A percentile compares a stretch with the other conserved stretches of the same genome.
Evolutionary conservation across 768 basidiomycete genomes (phyloP).

Genomic region (Hemileccinum rubropunctum): DNA sequence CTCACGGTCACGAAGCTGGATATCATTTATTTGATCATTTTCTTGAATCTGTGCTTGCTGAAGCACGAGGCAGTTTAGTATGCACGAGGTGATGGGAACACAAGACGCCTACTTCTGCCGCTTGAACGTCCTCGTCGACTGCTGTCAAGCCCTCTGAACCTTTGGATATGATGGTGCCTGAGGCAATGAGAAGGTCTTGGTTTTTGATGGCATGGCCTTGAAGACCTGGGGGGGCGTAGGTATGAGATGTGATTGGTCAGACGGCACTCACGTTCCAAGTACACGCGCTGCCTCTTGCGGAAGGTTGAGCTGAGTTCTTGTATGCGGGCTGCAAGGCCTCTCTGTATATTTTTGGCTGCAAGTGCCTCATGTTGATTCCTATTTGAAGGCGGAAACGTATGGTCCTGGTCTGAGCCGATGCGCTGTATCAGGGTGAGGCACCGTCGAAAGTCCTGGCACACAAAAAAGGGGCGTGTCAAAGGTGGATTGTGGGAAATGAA

Average conservation of each 20-base stretch:
- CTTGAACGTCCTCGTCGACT: constrained; percentile 87
- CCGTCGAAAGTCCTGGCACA: constrained; percentile 35
- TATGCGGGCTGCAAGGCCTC: constrained; percentile 92
- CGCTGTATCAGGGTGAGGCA: constrained; percentile 59
- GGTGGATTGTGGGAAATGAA: neutral
- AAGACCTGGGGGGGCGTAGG: constrained; percentile 55
- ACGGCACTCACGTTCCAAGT: constrained; percentile 87
- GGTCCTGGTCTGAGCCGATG: constrained; percentile 57
- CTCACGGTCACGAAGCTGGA: constrained; percentile 60
- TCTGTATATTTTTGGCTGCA: constrained; percentile 91
- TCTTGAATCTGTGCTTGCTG: constrained; percentile 37
- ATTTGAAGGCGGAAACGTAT: constrained; percentile 61
- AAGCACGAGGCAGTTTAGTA: constrained; percentile 10
- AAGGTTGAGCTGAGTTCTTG: constrained; percentile 91
- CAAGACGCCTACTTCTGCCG: constrained; percentile 66
- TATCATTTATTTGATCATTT: constrained; percentile 37
- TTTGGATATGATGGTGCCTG: constrained; percentile 78
- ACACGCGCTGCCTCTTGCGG: constrained; percentile 96
- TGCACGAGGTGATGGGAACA: constrained; percentile 12
- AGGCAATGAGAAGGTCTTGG: constrained; percentile 89
- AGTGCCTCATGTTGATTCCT: constrained; percentile 50
- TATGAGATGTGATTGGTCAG: constrained; percentile 9
- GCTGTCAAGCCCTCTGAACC: constrained; percentile 82
- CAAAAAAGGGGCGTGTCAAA: constrained; percentile 10
- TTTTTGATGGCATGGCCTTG: constrained; percentile 99